Base-by-base conservation (phyloP, 1,284 basidiomycete genomes). In the Ustilago shanxiensis region DNA sequence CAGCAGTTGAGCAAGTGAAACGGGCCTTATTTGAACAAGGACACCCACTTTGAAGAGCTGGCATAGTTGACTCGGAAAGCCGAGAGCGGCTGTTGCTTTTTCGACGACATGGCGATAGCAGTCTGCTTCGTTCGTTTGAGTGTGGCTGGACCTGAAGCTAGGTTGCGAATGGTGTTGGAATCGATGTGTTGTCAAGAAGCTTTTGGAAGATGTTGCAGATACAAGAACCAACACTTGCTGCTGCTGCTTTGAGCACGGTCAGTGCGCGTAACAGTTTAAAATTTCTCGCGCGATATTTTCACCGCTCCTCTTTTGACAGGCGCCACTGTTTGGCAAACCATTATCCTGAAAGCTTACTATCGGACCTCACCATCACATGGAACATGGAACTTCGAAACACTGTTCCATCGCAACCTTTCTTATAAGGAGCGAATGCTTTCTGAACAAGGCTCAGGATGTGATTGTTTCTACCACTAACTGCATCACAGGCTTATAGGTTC, bases 51-150 rank as follows among this genome's bases (percentile, higher is more conserved):
- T 54, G 68, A 64, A 10, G 65, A 47, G 65, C 66, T 53, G n/a
- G 61, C 65, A 29, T 77, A 77, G 59, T 66, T 69, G 65, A 77
- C 55, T 57, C 74, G 49, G 52, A 63, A 77, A 0, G 74, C 68
- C 47, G 74, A 68, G 16, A 77, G 69, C 24, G 74, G 69, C 63
- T 60, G 57, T 31, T 59, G 58, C 54, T 57, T 39, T 24, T 24
- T 49, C 11, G 47, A 24, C 13, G 47, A 49, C 47, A 49, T 49
- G 47, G 26, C 14, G 22, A 49, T 49, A 37, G 35, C 35, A 3
- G 35, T 37, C 9, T 37, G 35, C 13, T 10, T 9, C 35, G 14
- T 33, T 33, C 35, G 13, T 10, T 11, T 37, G 35, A 37, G 3
- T 14, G 35, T 37, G 6, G 35, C 35, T 33, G 31, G 31, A 33